Base-by-base conservation (phyloP, 345 rosid species). In the Eucalyptus camaldulensis region DNA sequence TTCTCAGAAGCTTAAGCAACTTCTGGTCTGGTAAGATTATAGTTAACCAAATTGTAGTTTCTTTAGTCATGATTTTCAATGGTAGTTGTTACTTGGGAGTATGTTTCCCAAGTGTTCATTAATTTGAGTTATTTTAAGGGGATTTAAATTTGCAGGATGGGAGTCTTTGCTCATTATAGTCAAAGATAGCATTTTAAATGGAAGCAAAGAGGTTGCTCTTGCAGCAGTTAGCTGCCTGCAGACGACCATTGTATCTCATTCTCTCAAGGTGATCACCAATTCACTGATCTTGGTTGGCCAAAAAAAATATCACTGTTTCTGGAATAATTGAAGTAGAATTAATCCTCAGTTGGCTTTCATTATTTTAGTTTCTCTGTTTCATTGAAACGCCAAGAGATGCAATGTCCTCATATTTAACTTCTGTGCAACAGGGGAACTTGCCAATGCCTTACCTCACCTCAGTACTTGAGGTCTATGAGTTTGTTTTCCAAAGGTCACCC, bases 161-260 rank as follows among this genome's bases (percentile, higher is more conserved):
- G 98, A 98, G 88, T 94, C 98, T 80, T 91, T 97, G 94, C 95
- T 97, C 91, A 91, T 90, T 91, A 91, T 96, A 90, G 95, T 95
- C 85, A 96, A 93, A 92, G 94, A 95, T 90, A 96, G 97, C 94
- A 95, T 93, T 90, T 92, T 95, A 88, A 95, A 93, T 93, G 96
- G 99, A 67, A 97, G 99, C 88, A 98, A 95, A 93, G 99, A 97
- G 91, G 98, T 98, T 91, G 92, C 99, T 86, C 93, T 98, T 92
- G 99, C 99, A 80, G 99, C 97, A 51, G 92, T 97, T 93, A 96
- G 91, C 90, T 96, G 99, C 93, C 92, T 98, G 54, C 99, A 96
- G 90, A 97, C 96, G 87, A 94, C 99, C 86, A 93, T 97, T 90
- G 90, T 95, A 62, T 93, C 97, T 69, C 99, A 98, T 88, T 92